Evolutionary conservation across 768 basidiomycete genomes (phyloP), one percentile per base, ranked within the genome.

Genomic region (Kondoa malvinella): DNA sequence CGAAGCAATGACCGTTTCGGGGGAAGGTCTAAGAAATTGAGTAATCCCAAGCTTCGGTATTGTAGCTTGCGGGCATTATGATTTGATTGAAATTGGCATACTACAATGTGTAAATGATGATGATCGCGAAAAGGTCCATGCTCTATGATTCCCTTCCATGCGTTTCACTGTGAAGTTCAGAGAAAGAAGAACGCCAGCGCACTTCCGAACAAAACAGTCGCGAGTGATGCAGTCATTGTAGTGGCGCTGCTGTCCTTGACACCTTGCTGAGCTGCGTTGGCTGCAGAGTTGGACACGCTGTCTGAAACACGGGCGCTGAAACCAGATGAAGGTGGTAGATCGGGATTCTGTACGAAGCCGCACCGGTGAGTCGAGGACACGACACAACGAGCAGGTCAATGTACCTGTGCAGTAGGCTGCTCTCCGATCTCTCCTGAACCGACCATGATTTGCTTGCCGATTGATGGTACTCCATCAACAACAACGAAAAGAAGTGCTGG

Each of bases 401-500:
- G 71, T 15, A 71, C 71, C 1, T 64, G 65, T 14, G 69, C 32
- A 25, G 75, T 76, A 2, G 86, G 81, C 75, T 95, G 92, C 1
- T 76, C 77, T 64, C 84, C 88, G n/a, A 94, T 80, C 66, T 83
- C 76, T 0, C 92, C 92, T 66, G 80, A 85, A 1, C 92, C 92
- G 27, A 91, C 81, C 67, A 84, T 88, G 66, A 92, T 81, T 76
- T 82, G 82, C 15, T 83, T 82, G 1, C 87, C 92, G 69, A 85
- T 86, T 64, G 85, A 86, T 1, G 92, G 92, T 15, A 96, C 83
- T 56, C 89, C 91, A 70, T 86, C 81, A 70, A 96, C 82, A 50
- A 84, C 86, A 69, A 92, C 87, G 74, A 84, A 95, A 69, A 94
- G 69, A 70, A 92, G 80, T 0, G 83, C 87, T 8, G 92, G 92